Percentiles rank a stretch among this genome's conserved stretches.
These are phyloP conservation scores for Oryza glaberrima DNA, from an alignment of 176 grass and related monocot species.

Conservation along the genomic window DNA sequence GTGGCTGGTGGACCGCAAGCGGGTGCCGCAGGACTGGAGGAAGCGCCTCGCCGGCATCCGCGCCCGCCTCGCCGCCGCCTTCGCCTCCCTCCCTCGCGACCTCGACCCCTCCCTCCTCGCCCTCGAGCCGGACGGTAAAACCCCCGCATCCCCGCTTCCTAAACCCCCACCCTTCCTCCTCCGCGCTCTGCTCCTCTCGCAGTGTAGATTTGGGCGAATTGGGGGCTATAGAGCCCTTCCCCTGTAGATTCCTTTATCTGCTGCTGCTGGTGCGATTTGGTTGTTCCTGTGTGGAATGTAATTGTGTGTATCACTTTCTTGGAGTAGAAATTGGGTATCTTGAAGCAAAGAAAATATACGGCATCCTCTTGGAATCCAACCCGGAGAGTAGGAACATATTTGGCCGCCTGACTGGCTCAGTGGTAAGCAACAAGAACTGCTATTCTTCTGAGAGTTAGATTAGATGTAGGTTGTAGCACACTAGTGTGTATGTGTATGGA, in stretches of 20 bases:
- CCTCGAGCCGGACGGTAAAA: conserved; percentile 74
- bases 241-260: too few relatives aligned
- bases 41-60: conserved; percentile 66
- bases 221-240: too few relatives aligned
- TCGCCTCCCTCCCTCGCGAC: conserved; percentile 63
- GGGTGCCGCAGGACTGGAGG: conserved; percentile 89
- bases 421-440: conserved; percentile 43
- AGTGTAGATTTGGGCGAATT: background rate
- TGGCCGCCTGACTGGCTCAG: conserved; percentile 84
- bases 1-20: conserved; percentile 98
- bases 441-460: background rate
- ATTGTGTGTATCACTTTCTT: conserved; percentile 5
- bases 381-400: conserved; percentile 91
- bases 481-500: background rate
- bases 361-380: conserved; percentile 72
- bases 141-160: background rate
- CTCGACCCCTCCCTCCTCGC: conserved; percentile 73
- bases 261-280: background rate
- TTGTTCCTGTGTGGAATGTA: background rate
- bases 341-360: conserved; percentile 87
- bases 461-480: background rate
- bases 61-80: conserved; percentile 64
- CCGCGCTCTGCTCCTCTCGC: background rate
- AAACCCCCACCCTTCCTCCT: background rate
- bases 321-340: conserved; percentile 69